These are phyloP conservation scores for Citeromyces nyonsensis DNA, from an alignment of 805 yeast genomes.

Conservation along the genomic window DNA sequence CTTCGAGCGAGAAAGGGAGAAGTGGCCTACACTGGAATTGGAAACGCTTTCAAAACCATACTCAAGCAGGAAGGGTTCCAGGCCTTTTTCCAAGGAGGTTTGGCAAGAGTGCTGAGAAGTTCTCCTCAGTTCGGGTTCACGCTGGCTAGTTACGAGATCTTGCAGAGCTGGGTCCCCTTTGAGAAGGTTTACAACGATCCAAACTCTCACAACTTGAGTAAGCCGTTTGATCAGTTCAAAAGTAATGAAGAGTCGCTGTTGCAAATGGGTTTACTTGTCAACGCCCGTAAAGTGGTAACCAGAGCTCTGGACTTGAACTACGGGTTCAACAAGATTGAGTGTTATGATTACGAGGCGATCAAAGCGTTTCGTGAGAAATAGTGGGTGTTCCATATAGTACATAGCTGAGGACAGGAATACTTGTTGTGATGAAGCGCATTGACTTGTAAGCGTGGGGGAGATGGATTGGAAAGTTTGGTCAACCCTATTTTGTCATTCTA, in stretches of 20 bases:
- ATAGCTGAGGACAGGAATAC: too few relatives aligned
- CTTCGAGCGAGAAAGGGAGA: slow-evolving; percentile 69
- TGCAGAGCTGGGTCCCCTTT: slow-evolving; percentile 68
- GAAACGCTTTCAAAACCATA: slow-evolving; percentile 64
- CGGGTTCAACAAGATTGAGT: slow-evolving; percentile 12
- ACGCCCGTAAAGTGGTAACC: slow-evolving; percentile 10
- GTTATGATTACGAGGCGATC: slow-evolving; percentile 6
- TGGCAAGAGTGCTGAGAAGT: slow-evolving; percentile 87
- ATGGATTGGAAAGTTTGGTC: too few relatives aligned
- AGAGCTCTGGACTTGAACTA: slow-evolving; percentile 15
- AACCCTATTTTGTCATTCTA: too few relatives aligned
- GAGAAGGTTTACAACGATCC: slow-evolving; percentile 18
- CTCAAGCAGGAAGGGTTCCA: slow-evolving; percentile 67
- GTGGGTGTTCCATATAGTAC: too few relatives aligned
- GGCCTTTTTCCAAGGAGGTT: slow-evolving; percentile 92
- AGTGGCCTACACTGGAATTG: slow-evolving; percentile 58
- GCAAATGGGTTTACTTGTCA: too few relatives aligned
- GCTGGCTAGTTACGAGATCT: slow-evolving; percentile 88
- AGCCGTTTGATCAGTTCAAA: too few relatives aligned
- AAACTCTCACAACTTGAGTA: too few relatives aligned
- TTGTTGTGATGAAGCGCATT: too few relatives aligned
- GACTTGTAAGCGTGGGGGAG: too few relatives aligned
- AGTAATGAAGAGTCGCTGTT: too few relatives aligned
- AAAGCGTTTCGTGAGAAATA: too few relatives aligned
- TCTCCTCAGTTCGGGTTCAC: slow-evolving; percentile 98